A percentile compares a stretch with the other conserved stretches of the same genome.
phyloP scores from a whole-genome alignment of 495 filamentous ascomycete genomes.

The Penicillium cataractarum region DNA sequence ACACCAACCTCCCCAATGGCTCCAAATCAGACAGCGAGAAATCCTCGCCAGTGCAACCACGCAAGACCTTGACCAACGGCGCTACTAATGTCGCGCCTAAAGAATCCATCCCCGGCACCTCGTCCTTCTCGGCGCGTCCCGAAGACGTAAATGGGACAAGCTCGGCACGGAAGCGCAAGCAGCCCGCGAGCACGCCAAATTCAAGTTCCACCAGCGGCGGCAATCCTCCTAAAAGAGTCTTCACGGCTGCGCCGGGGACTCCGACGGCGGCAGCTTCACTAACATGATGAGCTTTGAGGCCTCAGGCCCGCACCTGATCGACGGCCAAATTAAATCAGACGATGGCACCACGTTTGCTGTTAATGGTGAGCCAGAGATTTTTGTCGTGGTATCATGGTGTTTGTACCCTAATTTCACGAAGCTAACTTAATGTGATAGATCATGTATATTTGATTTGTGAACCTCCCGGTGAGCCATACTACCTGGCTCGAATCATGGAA shows the following conservation, averaged over 20 bases:
- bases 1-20: conserved; percentile 33
- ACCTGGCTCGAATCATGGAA: conserved; percentile 96
- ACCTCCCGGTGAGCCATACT: conserved; percentile 97
- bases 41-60: conserved; percentile 41
- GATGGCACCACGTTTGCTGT: conserved; percentile 82
- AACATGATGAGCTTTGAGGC: conserved; percentile 90
- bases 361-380: conserved; percentile 72
- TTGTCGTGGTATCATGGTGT: conserved; percentile 17
- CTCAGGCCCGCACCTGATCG: conserved; percentile 65
- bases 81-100: conserved; percentile 39
- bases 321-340: conserved; percentile 83
- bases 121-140: conserved; percentile 59
- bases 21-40: conserved; percentile 49
- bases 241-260: conserved; percentile 48
- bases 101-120: conserved; percentile 66
- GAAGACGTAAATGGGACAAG: conserved; percentile 43
- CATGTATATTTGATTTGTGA: conserved; percentile 97
- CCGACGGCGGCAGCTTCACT: conserved; percentile 49
- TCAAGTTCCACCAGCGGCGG: conserved; percentile 35
- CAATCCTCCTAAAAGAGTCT: conserved; percentile 46
- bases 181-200: conserved; percentile 57
- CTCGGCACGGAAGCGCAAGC: conserved; percentile 78
- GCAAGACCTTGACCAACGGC: conserved; percentile 47
- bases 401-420: neutral
- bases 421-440: conserved; percentile 57